These are phyloP conservation scores for Calocybe cyanea DNA, from an alignment of 768 basidiomycete species.

Conservation along the genomic window DNA sequence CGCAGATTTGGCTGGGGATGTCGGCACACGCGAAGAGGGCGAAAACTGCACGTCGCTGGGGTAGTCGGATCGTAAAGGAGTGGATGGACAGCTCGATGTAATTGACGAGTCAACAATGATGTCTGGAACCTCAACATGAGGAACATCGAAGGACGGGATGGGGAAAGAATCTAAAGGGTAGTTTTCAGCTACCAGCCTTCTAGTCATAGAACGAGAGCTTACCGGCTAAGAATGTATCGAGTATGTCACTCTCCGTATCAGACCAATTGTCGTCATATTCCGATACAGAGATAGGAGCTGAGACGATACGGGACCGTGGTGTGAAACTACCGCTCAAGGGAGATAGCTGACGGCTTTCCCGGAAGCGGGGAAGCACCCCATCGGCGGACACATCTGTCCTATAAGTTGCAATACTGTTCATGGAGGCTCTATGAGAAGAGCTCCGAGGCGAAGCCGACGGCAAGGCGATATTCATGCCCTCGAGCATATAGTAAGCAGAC, in stretches of 20 bases:
- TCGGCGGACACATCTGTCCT: constrained; percentile 57
- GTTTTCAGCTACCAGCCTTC: not conserved
- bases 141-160: constrained; percentile 33
- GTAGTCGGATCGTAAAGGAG: constrained; percentile 7
- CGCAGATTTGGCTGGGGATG: constrained; percentile 20
- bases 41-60: constrained; percentile 5
- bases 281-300: constrained; percentile 33
- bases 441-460: constrained; percentile 27
- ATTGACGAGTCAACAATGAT: constrained; percentile 22
- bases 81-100: constrained; percentile 9
- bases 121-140: constrained; percentile 26
- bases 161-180: constrained; percentile 35
- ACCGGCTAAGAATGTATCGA: constrained; percentile 32
- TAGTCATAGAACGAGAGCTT: constrained; percentile 14
- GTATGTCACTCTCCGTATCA: constrained; percentile 31
- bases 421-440: constrained; percentile 35
- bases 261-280: constrained; percentile 40
- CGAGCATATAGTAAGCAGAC: constrained; percentile 35
- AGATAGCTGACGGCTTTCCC: constrained; percentile 2
- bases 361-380: constrained; percentile 44
- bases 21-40: constrained; percentile 8
- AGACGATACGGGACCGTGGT: constrained; percentile 23
- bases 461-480: constrained; percentile 35
- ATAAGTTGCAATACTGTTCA: constrained; percentile 53
- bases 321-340: constrained; percentile 1